Percentiles rank a stretch among this genome's conserved stretches.
Conservation (phyloP, 257 asterid species). For the Solanum tarapatanum region DNA sequence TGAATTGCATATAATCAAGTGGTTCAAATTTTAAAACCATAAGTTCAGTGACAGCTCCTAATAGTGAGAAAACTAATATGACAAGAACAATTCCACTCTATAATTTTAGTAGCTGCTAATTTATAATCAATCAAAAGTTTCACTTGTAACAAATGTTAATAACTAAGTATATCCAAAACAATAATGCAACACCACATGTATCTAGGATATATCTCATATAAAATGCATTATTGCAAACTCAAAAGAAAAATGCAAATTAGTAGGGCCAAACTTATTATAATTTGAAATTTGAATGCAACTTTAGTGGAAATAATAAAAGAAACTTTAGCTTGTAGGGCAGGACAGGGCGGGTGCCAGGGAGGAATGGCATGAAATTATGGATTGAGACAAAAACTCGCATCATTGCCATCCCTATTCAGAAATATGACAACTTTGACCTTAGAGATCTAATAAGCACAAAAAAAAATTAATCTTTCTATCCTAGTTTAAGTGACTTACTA, state of each 20-base stretch:
- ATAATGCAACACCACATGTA: not conserved
- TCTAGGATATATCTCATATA: not conserved
- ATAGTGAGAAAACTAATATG: not conserved
- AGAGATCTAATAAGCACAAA: not conserved
- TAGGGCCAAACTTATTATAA: not conserved
- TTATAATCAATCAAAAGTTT: not conserved
- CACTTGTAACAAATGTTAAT: not conserved
- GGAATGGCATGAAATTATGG: too few relatives aligned
- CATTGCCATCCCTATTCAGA: too few relatives aligned
- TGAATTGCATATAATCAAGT: not conserved
- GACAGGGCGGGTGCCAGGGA: too few relatives aligned
- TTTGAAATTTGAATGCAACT: not conserved
- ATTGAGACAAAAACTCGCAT: too few relatives aligned
- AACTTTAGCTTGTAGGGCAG: not conserved
- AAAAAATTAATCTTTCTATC: too few relatives aligned
- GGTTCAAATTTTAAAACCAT: not conserved
- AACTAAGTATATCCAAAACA: not conserved
- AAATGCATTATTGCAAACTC: not conserved
- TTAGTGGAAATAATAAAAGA: not conserved
- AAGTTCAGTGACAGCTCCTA: not conserved
- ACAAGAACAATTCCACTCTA: not conserved
- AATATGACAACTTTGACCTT: not conserved
- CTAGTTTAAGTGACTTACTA: too few relatives aligned
- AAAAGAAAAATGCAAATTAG: not conserved
- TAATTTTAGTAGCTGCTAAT: not conserved